phyloP scores from a whole-genome alignment of 2,329 filamentous ascomycete species.

The Cladosporium colombiae region DNA sequence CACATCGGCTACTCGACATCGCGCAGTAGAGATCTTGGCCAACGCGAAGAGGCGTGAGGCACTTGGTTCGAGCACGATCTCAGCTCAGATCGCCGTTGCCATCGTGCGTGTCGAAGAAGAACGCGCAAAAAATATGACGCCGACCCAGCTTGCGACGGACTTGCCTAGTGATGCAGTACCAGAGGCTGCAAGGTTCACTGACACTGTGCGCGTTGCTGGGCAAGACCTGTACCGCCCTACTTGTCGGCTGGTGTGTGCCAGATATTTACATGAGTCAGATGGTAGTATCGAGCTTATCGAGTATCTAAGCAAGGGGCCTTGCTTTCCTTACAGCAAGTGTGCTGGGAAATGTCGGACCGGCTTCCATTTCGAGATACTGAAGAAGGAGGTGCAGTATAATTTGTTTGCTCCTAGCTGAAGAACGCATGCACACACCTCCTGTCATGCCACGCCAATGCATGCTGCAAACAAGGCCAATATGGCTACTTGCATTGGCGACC shows the following conservation, averaged over 20 bases:
- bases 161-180: neutral
- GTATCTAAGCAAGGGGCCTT: slow-evolving; percentile 13
- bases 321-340: slow-evolving; percentile 15
- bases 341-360: slow-evolving; percentile 11
- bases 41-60: slow-evolving; percentile 6
- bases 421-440: neutral
- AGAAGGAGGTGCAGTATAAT: neutral
- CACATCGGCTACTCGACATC: slow-evolving; percentile 8
- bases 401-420: neutral
- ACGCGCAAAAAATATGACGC: neutral
- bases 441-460: neutral
- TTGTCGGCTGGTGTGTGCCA: slow-evolving; percentile 12
- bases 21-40: slow-evolving; percentile 9
- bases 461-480: too few relatives aligned
- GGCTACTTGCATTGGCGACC: too few relatives aligned
- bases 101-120: slow-evolving; percentile 12
- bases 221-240: slow-evolving; percentile 9
- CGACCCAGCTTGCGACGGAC: neutral
- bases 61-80: slow-evolving; percentile 11
- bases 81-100: neutral
- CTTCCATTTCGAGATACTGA: slow-evolving; percentile 9
- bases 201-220: slow-evolving; percentile 2
- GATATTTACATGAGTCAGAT: slow-evolving; percentile 13
- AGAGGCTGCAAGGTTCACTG: slow-evolving; percentile 5
- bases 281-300: slow-evolving; percentile 6